phyloP scores from a whole-genome alignment of 208 protist genomes.

The Porcisia deanei region DNA sequence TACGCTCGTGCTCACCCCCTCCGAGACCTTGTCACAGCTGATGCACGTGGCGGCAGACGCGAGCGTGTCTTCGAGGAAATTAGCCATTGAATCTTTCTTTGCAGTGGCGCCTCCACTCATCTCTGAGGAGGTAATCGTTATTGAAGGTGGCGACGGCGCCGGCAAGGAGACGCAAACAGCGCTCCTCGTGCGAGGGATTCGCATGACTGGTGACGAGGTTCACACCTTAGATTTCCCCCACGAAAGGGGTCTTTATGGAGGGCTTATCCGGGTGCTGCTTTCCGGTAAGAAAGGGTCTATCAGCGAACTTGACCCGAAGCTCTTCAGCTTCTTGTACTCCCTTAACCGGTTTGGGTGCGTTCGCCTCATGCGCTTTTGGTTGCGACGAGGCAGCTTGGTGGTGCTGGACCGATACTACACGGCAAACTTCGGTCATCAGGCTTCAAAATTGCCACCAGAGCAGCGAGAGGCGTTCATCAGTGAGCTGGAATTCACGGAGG shows the following conservation, averaged over 20 bases:
- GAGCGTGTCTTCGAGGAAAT: neutral
- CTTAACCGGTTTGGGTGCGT: constrained; percentile 85
- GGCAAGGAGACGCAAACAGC: constrained; percentile 92
- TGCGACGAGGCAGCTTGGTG: constrained; percentile 55
- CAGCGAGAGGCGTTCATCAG: constrained; percentile 67
- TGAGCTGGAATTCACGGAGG: constrained; percentile 68
- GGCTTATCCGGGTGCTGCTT: constrained; percentile 79
- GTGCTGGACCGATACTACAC: constrained; percentile 92
- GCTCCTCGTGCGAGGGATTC: constrained; percentile 44
- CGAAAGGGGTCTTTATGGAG: constrained; percentile 74
- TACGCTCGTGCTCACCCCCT: constrained; percentile 39
- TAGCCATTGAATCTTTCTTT: constrained; percentile 36
- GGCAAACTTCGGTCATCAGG: constrained; percentile 92
- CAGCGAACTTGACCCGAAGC: constrained; percentile 60
- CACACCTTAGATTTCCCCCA: constrained; percentile 87
- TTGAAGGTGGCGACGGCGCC: constrained; percentile 92
- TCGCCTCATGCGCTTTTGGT: constrained; percentile 67
- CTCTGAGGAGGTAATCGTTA: constrained; percentile 55
- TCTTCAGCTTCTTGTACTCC: constrained; percentile 92
- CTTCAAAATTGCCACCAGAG: constrained; percentile 72
- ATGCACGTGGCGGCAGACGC: constrained; percentile 13
- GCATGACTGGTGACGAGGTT: constrained; percentile 21
- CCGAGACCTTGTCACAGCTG: constrained; percentile 42
- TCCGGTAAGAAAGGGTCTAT: constrained; percentile 83
- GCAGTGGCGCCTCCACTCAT: constrained; percentile 6